These are phyloP conservation scores for Boletus sp. DNA, from an alignment of 768 basidiomycete genomes.

Conservation along the genomic window DNA sequence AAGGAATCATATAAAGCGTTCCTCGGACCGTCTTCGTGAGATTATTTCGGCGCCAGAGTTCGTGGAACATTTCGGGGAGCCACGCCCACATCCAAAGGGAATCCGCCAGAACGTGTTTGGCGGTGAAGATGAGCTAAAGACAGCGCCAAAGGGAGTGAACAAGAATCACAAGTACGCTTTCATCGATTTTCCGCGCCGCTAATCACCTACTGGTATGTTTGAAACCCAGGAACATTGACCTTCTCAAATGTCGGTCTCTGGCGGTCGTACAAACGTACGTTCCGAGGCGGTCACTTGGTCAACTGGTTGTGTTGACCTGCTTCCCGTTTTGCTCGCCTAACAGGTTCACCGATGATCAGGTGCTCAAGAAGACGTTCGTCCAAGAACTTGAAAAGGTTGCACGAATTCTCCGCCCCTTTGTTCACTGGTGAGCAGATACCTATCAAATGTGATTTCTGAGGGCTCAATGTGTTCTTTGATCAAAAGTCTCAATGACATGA, in stretches of 20 bases:
- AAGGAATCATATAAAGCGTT: slow-evolving; percentile 61
- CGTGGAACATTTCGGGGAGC: slow-evolving; percentile 70
- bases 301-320: slow-evolving; percentile 16
- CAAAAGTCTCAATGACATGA: slow-evolving; percentile 65
- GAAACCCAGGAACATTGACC: slow-evolving; percentile 74
- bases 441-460: not conserved
- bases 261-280: slow-evolving; percentile 60
- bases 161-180: slow-evolving; percentile 69
- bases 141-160: slow-evolving; percentile 84
- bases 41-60: slow-evolving; percentile 70
- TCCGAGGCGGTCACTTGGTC: slow-evolving; percentile 5
- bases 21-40: slow-evolving; percentile 58
- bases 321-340: not conserved
- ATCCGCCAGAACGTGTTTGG: slow-evolving; percentile 79
- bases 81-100: slow-evolving; percentile 59
- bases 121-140: slow-evolving; percentile 81
- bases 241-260: slow-evolving; percentile 80
- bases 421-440: slow-evolving; percentile 58
- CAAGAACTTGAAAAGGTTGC: slow-evolving; percentile 55
- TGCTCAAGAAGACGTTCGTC: slow-evolving; percentile 61
- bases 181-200: not conserved
- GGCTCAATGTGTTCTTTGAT: not conserved
- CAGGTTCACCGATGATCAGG: slow-evolving; percentile 76
- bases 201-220: not conserved
- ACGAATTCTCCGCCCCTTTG: slow-evolving; percentile 64